phyloP scores from a whole-genome alignment of 2,329 filamentous ascomycete genomes.

The Cladobotryum mycophilum region DNA sequence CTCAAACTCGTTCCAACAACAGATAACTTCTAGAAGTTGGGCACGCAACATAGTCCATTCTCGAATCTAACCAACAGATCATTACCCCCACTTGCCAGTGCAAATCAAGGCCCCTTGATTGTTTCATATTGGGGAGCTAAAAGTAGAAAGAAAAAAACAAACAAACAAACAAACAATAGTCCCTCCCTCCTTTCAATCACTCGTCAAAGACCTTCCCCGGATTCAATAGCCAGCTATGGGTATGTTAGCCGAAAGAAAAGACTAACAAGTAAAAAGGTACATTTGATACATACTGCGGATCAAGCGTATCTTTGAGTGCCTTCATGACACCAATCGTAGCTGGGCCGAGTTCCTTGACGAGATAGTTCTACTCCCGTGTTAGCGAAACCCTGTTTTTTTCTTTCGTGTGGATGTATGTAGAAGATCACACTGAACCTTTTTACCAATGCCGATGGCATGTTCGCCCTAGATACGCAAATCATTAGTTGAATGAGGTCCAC shows the following conservation, averaged over 20 bases:
- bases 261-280: neutral
- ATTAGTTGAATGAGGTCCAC: too few species aligned
- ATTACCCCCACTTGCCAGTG: too few species aligned
- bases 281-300: slow-evolving; percentile 38
- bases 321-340: slow-evolving; percentile 62
- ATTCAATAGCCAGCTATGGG: slow-evolving; percentile 55
- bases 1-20: too few species aligned
- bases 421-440: slow-evolving; percentile 53
- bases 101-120: too few species aligned
- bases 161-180: too few species aligned
- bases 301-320: slow-evolving; percentile 55
- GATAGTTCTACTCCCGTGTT: slow-evolving; percentile 31
- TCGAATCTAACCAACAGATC: too few species aligned
- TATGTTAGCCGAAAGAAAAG: neutral
- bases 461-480: slow-evolving; percentile 40
- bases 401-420: neutral
- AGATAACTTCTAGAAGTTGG: too few species aligned
- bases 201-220: slow-evolving; percentile 63
- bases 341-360: slow-evolving; percentile 57
- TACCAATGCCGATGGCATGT: slow-evolving; percentile 64
- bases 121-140: too few species aligned
- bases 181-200: neutral
- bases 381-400: neutral
- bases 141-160: too few species aligned
- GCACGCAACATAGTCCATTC: too few species aligned